Percentiles rank a stretch among this genome's conserved stretches.
Conservation (phyloP, 2,329 filamentous ascomycete species). For the Colletotrichum neosansevieriae region DNA sequence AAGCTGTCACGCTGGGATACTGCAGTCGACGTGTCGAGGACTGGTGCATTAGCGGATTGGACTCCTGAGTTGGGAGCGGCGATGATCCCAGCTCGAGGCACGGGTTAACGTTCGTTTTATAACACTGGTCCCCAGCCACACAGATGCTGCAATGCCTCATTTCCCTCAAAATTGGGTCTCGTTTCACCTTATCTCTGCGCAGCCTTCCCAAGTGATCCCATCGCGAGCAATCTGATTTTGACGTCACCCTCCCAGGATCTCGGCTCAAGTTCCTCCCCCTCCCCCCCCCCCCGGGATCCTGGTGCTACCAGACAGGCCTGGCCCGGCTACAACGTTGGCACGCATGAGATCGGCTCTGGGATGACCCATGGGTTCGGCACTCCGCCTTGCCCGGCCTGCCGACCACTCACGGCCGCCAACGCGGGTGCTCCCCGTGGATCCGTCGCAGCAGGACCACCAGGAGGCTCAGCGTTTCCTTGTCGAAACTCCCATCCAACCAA, state of each 20-base stretch:
- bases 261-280: constrained; percentile 12
- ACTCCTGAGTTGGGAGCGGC: constrained; percentile 25
- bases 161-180: constrained; percentile 34
- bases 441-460: not conserved
- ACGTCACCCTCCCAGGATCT: constrained; percentile 36
- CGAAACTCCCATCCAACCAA: constrained; percentile 7
- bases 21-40: constrained; percentile 37
- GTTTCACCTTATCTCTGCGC: constrained; percentile 29
- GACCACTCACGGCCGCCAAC: constrained; percentile 10
- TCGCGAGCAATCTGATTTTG: constrained; percentile 20
- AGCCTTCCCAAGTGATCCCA: constrained; percentile 20
- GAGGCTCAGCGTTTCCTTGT: constrained; percentile 37
- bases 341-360: constrained; percentile 38
- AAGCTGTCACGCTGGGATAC: constrained; percentile 35
- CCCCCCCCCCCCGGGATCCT: constrained; percentile 5
- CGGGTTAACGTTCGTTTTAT: constrained; percentile 29
- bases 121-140: constrained; percentile 31
- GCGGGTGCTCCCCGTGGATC: not conserved
- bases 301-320: constrained; percentile 4
- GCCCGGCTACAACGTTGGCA: constrained; percentile 11
- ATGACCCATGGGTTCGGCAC: constrained; percentile 10
- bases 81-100: constrained; percentile 22
- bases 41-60: constrained; percentile 27
- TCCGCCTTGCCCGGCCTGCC: constrained; percentile 13
- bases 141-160: constrained; percentile 38